Percentiles rank a stretch among this genome's conserved stretches.
These are phyloP conservation scores for Arabidopsis thaliana DNA, from an alignment of 345 rosid species.

Conservation along the genomic window DNA sequence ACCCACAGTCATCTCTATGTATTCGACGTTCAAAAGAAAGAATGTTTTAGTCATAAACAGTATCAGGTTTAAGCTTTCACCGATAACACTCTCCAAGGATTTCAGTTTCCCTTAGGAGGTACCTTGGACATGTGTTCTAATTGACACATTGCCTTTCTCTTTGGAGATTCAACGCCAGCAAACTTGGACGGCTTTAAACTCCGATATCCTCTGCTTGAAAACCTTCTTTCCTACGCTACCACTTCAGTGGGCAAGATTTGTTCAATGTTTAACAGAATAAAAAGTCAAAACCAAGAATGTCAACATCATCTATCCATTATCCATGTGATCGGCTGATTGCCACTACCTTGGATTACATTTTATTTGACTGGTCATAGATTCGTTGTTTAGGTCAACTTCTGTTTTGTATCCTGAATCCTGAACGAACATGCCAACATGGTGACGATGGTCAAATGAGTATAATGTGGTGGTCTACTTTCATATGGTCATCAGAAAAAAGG, in stretches of 20 bases:
- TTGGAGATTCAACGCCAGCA: too few species aligned
- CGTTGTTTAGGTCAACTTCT: neutral
- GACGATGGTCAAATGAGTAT: neutral
- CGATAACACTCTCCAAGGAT: too few species aligned
- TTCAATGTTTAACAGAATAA: too few species aligned
- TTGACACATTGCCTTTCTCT: too few species aligned
- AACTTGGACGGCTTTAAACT: too few species aligned
- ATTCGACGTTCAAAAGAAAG: too few species aligned
- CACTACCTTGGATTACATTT: neutral
- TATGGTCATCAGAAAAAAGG: neutral
- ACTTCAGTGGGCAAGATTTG: neutral
- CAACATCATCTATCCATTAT: neutral
- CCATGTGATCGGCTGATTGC: neutral
- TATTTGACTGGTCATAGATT: neutral
- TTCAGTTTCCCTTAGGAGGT: too few species aligned
- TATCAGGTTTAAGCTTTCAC: too few species aligned
- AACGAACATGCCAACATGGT: neutral
- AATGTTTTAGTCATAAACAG: too few species aligned
- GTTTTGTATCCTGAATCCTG: neutral
- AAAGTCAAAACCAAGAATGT: neutral
- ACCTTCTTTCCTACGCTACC: neutral
- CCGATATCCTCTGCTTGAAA: neutral
- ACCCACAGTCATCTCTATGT: too few species aligned
- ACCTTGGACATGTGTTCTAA: too few species aligned
- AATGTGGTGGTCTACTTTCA: neutral